phyloP scores from a whole-genome alignment of 2,329 filamentous ascomycete species.

The Neobulgaria alba region DNA sequence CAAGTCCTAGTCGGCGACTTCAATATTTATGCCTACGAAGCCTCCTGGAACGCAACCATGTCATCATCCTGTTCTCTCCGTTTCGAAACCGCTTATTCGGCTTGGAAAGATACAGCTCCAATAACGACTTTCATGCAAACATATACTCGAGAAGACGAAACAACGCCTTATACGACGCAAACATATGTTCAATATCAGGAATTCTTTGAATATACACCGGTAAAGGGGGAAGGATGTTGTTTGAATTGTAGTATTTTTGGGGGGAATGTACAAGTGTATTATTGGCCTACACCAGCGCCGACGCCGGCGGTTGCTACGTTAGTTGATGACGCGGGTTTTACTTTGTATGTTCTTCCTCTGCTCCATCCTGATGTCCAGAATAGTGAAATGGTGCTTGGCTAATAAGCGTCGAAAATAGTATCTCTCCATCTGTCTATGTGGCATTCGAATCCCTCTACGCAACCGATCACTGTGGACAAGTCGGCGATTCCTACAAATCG shows the following conservation, averaged over 20 bases:
- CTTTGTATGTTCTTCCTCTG: constrained; percentile 6
- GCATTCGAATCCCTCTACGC: constrained; percentile 6
- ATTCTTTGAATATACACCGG: not conserved
- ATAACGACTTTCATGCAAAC: not conserved
- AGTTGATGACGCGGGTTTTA: constrained; percentile 1
- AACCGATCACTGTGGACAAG: constrained; percentile 5
- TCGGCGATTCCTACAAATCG: constrained; percentile 1
- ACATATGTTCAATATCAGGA: not conserved
- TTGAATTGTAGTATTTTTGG: constrained; percentile 5
- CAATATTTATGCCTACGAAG: not conserved
- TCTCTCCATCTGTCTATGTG: constrained; percentile 7
- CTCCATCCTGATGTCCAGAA: too few species aligned
- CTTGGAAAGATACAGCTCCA: not conserved
- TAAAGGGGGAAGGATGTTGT: constrained; percentile 1
- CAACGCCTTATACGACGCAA: not conserved
- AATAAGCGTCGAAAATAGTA: too few species aligned
- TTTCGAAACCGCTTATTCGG: not conserved
- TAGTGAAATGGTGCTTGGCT: too few species aligned
- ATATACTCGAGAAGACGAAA: not conserved
- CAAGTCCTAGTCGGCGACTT: not conserved
- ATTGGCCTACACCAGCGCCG: constrained; percentile 5
- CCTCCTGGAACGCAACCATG: not conserved
- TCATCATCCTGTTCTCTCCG: not conserved
- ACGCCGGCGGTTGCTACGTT: constrained; percentile 1
- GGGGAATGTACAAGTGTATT: constrained; percentile 5